Conservation (phyloP, 1,284 basidiomycete species). For the Ceratobasidium sp. region DNA sequence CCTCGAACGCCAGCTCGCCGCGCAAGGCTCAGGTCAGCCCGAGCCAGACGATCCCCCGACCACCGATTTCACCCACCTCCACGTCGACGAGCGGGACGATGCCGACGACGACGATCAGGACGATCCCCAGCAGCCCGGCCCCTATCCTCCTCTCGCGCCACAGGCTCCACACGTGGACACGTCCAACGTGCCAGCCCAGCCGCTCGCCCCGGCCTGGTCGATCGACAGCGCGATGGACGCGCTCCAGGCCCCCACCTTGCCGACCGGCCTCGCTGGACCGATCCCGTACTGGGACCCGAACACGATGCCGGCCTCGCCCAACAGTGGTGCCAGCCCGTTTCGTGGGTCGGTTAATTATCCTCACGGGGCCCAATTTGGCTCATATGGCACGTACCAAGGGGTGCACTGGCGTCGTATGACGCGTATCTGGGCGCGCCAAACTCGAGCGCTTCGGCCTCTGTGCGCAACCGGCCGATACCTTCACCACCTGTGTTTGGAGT, state of each 20-base stretch:
- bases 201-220: not conserved
- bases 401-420: constrained; percentile 4
- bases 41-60: no score
- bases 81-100: not conserved
- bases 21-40: not conserved
- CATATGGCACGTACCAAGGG: constrained; percentile 13
- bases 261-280: not conserved
- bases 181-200: not conserved
- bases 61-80: no score
- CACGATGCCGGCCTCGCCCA: constrained; percentile 11
- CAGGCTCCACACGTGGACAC: not conserved
- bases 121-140: not conserved
- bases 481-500: constrained; percentile 30
- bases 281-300: constrained; percentile 11
- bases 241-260: not conserved
- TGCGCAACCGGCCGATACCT: constrained; percentile 13
- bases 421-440: constrained; percentile 14
- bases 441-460: not conserved
- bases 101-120: not conserved
- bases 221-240: not conserved
- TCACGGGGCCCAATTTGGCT: not conserved
- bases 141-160: not conserved
- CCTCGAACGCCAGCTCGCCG: constrained; percentile 11
- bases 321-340: not conserved
- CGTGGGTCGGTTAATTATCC: not conserved